Evolutionary conservation across 2,329 filamentous ascomycete species (phyloP), one percentile per base, ranked within the genome.

Genomic region (Epichloe sp.): DNA sequence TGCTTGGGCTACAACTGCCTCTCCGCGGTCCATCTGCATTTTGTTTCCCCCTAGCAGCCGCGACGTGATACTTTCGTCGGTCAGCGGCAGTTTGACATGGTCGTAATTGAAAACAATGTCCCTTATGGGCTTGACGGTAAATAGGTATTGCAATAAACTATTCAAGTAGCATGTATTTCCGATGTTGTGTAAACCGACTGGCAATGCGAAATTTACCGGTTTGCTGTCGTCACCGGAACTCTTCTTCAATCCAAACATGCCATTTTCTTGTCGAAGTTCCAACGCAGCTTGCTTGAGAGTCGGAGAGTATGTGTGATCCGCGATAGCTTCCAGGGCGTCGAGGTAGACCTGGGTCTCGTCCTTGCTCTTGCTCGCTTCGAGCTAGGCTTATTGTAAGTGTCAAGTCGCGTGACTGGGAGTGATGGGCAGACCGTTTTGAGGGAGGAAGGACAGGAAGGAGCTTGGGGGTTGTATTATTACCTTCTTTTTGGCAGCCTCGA

Each of bases 101-200:
- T 91, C 81, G 57, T 87, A 88, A 47, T 88, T 74, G 52, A 94
- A 73, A 3, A 96, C 82, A 56, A 96, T 78, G 5, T 93, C 78
- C 47, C 91, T 80, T 34, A 97, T 74, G 2, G 87, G 82, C 54
- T 82, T 84, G 51, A 97, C 80, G 0, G 90, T 94, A 64, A 95
- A 96, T 57, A 96, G 85, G 63, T 95, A 97, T 60, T 98, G 93
- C 10, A 98, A 74, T 47, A 98, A 78, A 68, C 91, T 97, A 71
- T 98, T 98, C 50, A 98, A 76, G 61, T 98, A 98, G 65, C 93
- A 98, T 0, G 94, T 98, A 62, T 98, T 98, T 53, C 93, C 90
- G 52, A 97, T 95, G 59, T 97, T 98, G 56, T 83, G 79, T 5
- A 97, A 76, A 0, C 93, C 93, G 21, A 95, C 86, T 0, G 93